Evolutionary conservation across 768 basidiomycete genomes (phyloP), one percentile per base, ranked within the genome.

Genomic region (Phaffia australis): DNA sequence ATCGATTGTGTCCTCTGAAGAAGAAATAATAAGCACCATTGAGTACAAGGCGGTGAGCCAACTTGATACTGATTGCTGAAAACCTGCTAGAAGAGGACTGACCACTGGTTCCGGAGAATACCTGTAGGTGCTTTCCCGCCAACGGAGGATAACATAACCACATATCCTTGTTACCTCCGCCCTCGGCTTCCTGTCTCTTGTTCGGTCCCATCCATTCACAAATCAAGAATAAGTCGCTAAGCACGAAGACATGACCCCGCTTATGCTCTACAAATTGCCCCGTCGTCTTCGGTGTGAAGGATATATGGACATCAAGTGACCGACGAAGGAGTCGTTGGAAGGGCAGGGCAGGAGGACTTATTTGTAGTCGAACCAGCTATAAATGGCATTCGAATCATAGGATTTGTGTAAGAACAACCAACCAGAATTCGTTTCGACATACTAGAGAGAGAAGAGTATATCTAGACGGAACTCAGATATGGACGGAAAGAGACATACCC

Each of bases 101-200:
- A 70, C 74, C 71, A n/a, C 74, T 72, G 58, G 65, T 68, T 83
- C 89, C 79, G 69, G 85, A 85, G 11, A 79, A 79, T 3, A 88
- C 85, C 66, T 82, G 81, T 63, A 99, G 80, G 72, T 95, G 92
- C 74, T 94, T 97, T 5, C 92, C 94, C 16, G 95, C 87, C 46
- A 99, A 79, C 5, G 95, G 95, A 21, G 95, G 95, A 79, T 95
- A 99, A 71, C 86, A 84, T 56, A 99, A 79, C 84, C 85, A 89
- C 85, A 94, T 87, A 73, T 95, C 90, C 6, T 85, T 81, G 71
- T 75, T 71, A n/a, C 75, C 75, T 23, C 73, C 74, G 15, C 84
- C 84, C 25, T 77, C 76, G 21, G 75, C 73, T 52, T 75, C 72
- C 55, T 73, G 69, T 0, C 72, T 74, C 68, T 94, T 88, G 60